A percentile compares a stretch with the other conserved stretches of the same genome.
These are phyloP conservation scores for Pichia phayaonensis DNA, from an alignment of 805 yeast species.

Conservation along the genomic window DNA sequence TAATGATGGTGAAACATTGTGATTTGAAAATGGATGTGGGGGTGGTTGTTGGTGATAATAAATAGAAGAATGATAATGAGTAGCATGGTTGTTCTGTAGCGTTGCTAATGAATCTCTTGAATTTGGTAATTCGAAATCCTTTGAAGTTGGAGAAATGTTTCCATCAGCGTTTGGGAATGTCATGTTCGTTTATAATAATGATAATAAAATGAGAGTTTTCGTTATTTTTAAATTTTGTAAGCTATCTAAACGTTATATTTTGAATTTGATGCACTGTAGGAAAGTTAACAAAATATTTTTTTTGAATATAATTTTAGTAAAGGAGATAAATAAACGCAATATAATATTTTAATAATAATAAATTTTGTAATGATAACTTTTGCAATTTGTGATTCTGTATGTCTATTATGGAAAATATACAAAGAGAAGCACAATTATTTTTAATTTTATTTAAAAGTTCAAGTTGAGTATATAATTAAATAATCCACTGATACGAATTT, in stretches of 20 bases:
- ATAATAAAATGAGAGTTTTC: background rate
- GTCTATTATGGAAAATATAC: background rate
- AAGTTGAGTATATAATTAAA: background rate
- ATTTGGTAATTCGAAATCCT: background rate
- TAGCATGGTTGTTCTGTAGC: background rate
- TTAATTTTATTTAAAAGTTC: background rate
- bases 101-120: background rate
- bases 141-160: background rate
- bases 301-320: background rate
- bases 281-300: background rate
- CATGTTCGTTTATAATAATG: background rate
- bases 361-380: background rate
- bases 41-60: background rate
- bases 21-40: background rate
- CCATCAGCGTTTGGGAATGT: background rate
- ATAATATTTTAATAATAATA: no score
- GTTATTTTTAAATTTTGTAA: background rate
- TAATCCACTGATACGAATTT: background rate
- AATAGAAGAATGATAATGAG: background rate
- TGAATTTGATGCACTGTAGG: background rate
- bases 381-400: background rate
- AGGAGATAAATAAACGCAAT: background rate
- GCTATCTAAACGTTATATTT: no score
- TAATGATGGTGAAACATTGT: constrained; percentile 1
- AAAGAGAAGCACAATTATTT: background rate